phyloP scores from a whole-genome alignment of 306 rosid species.

The Hippophae rhamnoides region DNA sequence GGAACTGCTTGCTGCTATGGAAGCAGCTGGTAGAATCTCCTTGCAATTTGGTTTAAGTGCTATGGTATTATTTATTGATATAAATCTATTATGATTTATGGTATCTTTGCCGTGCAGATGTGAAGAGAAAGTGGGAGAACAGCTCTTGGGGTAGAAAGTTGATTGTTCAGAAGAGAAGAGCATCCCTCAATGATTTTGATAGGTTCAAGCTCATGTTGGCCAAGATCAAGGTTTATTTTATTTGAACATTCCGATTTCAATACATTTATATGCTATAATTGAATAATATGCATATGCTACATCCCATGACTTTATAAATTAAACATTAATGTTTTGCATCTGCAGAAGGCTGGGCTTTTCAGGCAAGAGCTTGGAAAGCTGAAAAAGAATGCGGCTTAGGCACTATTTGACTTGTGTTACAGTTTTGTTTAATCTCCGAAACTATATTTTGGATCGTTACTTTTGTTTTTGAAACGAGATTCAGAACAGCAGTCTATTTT shows the following conservation, averaged over 20 bases:
- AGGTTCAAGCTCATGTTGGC: constrained; percentile 94
- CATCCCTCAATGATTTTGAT: constrained; percentile 70
- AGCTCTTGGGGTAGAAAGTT: constrained; percentile 93
- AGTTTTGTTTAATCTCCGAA: constrained; percentile 25
- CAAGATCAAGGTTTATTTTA: constrained; percentile 63
- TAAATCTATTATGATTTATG: neutral
- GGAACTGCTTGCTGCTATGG: constrained; percentile 81
- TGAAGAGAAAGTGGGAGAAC: constrained; percentile 94
- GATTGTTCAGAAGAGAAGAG: constrained; percentile 76
- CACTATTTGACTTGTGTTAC: constrained; percentile 16
- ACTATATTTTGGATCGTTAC: neutral
- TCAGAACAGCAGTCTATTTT: too few relatives aligned
- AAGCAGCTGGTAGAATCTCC: constrained; percentile 52
- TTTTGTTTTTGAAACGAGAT: too few relatives aligned
- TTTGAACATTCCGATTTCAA: neutral
- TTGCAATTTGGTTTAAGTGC: neutral
- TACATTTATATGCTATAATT: too few relatives aligned
- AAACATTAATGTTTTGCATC: neutral
- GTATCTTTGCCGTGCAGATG: constrained; percentile 39
- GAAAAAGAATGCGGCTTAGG: constrained; percentile 53
- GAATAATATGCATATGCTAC: too few relatives aligned
- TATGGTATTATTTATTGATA: neutral
- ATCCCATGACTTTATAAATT: too few relatives aligned
- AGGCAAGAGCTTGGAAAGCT: constrained; percentile 75
- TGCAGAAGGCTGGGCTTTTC: constrained; percentile 80